These are phyloP conservation scores for Crataegus laevigata DNA, from an alignment of 306 rosid species.

Conservation along the genomic window DNA sequence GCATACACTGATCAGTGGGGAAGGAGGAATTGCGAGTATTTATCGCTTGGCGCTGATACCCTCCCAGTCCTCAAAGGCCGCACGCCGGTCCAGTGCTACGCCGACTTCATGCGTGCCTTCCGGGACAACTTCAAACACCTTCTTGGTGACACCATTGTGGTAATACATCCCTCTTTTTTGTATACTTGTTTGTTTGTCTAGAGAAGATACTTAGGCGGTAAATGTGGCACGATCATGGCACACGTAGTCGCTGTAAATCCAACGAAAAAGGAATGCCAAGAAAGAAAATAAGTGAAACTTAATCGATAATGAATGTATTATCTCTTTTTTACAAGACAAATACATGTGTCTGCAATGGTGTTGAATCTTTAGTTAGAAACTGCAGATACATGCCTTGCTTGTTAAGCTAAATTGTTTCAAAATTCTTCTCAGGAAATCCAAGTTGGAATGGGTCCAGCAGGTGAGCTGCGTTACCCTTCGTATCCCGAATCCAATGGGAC, in stretches of 20 bases:
- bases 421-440: constrained; percentile 73
- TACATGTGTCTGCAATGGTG: neutral
- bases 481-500: constrained; percentile 91
- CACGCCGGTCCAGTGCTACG: constrained; percentile 81
- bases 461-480: constrained; percentile 94
- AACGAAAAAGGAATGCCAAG: neutral
- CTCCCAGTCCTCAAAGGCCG: constrained; percentile 90
- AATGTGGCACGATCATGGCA: neutral
- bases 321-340: neutral
- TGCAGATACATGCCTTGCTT: neutral
- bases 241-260: neutral
- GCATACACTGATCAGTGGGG: constrained; percentile 99
- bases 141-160: constrained; percentile 92
- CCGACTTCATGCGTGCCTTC: constrained; percentile 91
- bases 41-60: constrained; percentile 81
- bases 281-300: neutral
- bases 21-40: constrained; percentile 69
- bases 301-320: neutral
- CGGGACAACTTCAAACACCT: constrained; percentile 69
- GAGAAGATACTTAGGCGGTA: neutral
- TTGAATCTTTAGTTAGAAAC: neutral
- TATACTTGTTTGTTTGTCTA: too few relatives aligned
- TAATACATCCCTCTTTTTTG: constrained; percentile 9
- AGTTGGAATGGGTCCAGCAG: constrained; percentile 99
- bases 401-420: neutral